These are phyloP conservation scores for Coelastrella sp. DNA, from an alignment of 139 green algal genomes.

Conservation along the genomic window DNA sequence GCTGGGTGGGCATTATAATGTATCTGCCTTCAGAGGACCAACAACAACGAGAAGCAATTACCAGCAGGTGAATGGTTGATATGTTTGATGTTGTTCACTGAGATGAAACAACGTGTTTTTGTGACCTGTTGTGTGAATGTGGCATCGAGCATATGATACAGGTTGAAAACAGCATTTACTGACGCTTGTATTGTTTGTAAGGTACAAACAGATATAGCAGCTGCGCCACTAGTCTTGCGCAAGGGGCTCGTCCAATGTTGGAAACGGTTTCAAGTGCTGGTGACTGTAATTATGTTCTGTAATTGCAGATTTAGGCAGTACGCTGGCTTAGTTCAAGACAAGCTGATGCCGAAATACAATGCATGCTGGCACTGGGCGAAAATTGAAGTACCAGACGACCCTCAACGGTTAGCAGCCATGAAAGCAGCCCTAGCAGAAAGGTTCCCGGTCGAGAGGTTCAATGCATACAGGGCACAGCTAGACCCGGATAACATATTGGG, in stretches of 20 bases:
- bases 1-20: constrained; percentile 99
- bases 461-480: constrained; percentile 63
- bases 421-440: constrained; percentile 55
- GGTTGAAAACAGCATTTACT: no score
- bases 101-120: not conserved
- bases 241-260: no score
- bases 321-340: constrained; percentile 68
- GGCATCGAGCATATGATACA: no score
- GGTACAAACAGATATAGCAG: no score
- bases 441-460: constrained; percentile 62
- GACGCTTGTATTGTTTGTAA: no score
- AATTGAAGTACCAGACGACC: constrained; percentile 80
- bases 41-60: constrained; percentile 77
- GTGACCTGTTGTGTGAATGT: not conserved
- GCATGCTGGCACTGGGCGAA: constrained; percentile 98
- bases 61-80: constrained; percentile 59
- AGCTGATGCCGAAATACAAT: constrained; percentile 83
- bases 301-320: constrained; percentile 87
- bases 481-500: constrained; percentile 92
- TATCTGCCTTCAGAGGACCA: constrained; percentile 89
- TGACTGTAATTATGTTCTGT: not conserved
- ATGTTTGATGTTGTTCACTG: not conserved
- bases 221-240: no score
- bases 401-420: constrained; percentile 47
- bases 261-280: no score